These are phyloP conservation scores for Thelephora terrestris DNA, from an alignment of 1,284 basidiomycete genomes.

Conservation along the genomic window DNA sequence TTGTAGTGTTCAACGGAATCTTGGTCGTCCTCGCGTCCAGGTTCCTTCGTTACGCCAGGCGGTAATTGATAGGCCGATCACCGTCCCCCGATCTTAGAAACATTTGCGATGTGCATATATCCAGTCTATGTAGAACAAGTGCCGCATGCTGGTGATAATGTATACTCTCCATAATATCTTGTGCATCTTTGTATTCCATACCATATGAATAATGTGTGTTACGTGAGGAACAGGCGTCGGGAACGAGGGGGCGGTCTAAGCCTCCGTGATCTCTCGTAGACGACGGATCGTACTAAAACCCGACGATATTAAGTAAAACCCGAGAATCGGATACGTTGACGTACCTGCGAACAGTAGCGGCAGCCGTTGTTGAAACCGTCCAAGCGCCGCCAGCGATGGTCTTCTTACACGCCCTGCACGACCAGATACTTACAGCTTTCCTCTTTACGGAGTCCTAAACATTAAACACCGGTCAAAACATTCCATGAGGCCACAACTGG, in stretches of 20 bases:
- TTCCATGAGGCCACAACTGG: not conserved
- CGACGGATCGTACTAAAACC: constrained; percentile 76
- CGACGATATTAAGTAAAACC: constrained; percentile 3
- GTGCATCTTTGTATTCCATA: too few relatives aligned
- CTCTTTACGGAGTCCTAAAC: constrained; percentile 91
- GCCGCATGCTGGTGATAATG: too few relatives aligned
- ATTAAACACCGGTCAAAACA: constrained; percentile 2
- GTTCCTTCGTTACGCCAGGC: constrained; percentile 63
- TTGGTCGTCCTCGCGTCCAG: constrained; percentile 49
- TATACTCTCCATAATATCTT: too few relatives aligned
- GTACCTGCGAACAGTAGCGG: constrained; percentile 94
- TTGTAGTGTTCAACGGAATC: constrained; percentile 5
- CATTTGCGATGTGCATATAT: too few relatives aligned
- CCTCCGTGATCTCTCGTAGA: constrained; percentile 87
- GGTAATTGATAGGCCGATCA: constrained; percentile 22
- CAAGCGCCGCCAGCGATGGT: constrained; percentile 97
- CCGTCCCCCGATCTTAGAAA: too few relatives aligned
- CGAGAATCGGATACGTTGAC: constrained; percentile 17
- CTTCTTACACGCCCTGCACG: constrained; percentile 92
- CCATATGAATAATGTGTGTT: too few relatives aligned
- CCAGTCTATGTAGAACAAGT: too few relatives aligned
- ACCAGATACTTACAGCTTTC: constrained; percentile 96
- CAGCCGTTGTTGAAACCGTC: constrained; percentile 95
- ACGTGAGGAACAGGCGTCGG: constrained; percentile 9
- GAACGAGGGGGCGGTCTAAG: constrained; percentile 38